These are phyloP conservation scores for Theobroma grandiflorum DNA, from an alignment of 441 rosid genomes.

Conservation along the genomic window DNA sequence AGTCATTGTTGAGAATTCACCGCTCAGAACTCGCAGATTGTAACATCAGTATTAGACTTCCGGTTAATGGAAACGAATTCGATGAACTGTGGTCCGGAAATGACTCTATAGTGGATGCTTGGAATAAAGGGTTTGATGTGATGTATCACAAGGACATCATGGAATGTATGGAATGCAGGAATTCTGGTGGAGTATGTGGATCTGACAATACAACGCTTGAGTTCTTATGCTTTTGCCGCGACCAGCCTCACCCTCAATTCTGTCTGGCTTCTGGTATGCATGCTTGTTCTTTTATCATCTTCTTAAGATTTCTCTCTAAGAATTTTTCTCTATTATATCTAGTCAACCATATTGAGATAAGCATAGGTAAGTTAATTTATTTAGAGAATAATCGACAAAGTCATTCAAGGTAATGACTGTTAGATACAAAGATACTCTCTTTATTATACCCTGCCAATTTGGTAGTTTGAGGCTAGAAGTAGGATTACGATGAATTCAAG, in stretches of 20 bases:
- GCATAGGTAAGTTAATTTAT: not conserved
- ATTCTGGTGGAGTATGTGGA: constrained; percentile 20
- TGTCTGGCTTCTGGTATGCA: not conserved
- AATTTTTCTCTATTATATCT: not conserved
- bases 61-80: not conserved
- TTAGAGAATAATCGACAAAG: not conserved
- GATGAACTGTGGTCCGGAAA: not conserved
- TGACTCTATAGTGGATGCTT: not conserved
- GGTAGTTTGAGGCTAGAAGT: not conserved
- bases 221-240: constrained; percentile 19
- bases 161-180: not conserved
- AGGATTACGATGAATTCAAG: not conserved
- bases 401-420: not conserved
- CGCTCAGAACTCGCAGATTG: not conserved
- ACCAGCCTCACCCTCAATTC: constrained; percentile 5
- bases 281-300: not conserved
- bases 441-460: not conserved
- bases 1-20: not conserved
- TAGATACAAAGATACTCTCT: not conserved
- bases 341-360: not conserved
- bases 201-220: not conserved
- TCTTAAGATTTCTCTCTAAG: not conserved
- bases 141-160: not conserved
- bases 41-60: not conserved
- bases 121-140: not conserved